Evolutionary conservation across 306 rosid genomes (phyloP).

Genomic region (Trifolium fragiferum): DNA sequence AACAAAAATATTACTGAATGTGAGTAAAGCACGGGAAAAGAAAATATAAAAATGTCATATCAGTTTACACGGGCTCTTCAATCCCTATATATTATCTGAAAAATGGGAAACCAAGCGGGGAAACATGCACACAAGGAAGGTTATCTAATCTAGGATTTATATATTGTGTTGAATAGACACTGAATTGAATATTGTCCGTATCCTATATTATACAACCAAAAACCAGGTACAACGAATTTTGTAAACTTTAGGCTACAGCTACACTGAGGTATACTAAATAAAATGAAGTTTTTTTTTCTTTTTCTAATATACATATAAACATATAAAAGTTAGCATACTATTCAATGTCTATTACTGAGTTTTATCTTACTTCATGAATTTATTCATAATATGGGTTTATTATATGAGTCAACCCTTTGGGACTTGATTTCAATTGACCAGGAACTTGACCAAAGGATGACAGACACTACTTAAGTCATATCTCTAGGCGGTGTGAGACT

Average conservation of each 20-base stretch:
- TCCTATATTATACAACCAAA: conserved; percentile 10
- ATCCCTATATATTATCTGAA: conserved; percentile 20
- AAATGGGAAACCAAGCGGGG: conserved; percentile 9
- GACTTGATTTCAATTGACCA: not conserved
- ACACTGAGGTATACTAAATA: not conserved
- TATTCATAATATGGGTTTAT: not conserved
- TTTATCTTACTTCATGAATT: not conserved
- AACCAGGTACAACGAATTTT: not conserved
- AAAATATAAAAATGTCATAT: conserved; percentile 13
- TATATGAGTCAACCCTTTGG: conserved; percentile 6
- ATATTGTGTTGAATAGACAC: conserved; percentile 6
- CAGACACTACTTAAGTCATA: conserved; percentile 3
- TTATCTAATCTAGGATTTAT: conserved; percentile 20
- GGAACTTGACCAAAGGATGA: not conserved
- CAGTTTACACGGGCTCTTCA: not conserved
- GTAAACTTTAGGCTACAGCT: not conserved
- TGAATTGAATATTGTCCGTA: not conserved
- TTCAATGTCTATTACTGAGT: not conserved
- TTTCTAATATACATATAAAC: not conserved
- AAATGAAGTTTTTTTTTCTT: too few species aligned
- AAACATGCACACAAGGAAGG: conserved; percentile 4
- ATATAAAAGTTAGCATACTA: not conserved
- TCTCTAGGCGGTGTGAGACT: not conserved
- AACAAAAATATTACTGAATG: not conserved
- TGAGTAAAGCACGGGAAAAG: conserved; percentile 19